These are phyloP conservation scores for Pisolithus albus DNA, from an alignment of 768 basidiomycete genomes.

Conservation along the genomic window DNA sequence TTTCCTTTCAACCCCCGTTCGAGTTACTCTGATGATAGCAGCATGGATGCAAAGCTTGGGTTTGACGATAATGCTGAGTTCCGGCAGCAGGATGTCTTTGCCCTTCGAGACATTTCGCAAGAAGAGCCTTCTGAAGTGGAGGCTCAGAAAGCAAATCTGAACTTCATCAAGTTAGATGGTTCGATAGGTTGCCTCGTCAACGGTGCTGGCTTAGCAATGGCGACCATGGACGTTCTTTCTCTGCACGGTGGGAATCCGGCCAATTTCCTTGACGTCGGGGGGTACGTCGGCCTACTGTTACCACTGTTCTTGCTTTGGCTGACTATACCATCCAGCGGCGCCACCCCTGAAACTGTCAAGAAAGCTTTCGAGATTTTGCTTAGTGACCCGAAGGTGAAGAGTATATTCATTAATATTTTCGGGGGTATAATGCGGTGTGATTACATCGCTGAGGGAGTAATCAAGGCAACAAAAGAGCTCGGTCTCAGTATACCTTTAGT, in stretches of 20 bases:
- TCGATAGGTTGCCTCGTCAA: conserved; percentile 97
- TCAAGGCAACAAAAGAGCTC: conserved; percentile 93
- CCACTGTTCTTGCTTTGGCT: not conserved
- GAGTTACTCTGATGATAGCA: conserved; percentile 23
- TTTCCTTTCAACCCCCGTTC: not conserved
- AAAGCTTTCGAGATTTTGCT: conserved; percentile 97
- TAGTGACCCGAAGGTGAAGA: conserved; percentile 87
- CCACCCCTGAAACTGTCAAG: conserved; percentile 99
- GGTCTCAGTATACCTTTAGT: conserved; percentile 79
- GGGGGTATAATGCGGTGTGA: conserved; percentile 99
- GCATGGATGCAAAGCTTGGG: conserved; percentile 99
- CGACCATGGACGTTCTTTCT: conserved; percentile 98
- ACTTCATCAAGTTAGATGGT: conserved; percentile 99
- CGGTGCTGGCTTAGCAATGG: conserved; percentile 98
- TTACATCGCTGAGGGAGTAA: conserved; percentile 96
- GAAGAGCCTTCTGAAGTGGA: conserved; percentile 98
- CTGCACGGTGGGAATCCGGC: conserved; percentile 95
- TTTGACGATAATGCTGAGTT: conserved; percentile 99
- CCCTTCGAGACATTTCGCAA: conserved; percentile 85
- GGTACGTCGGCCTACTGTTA: conserved; percentile 37
- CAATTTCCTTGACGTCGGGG: conserved; percentile 98
- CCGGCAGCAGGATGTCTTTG: conserved; percentile 87
- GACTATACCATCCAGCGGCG: conserved; percentile 53
- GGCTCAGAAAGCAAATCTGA: conserved; percentile 91
- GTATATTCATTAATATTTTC: conserved; percentile 98